phyloP scores from a whole-genome alignment of 192 early-diverging fungal genomes.

The Mortierella alpina region DNA sequence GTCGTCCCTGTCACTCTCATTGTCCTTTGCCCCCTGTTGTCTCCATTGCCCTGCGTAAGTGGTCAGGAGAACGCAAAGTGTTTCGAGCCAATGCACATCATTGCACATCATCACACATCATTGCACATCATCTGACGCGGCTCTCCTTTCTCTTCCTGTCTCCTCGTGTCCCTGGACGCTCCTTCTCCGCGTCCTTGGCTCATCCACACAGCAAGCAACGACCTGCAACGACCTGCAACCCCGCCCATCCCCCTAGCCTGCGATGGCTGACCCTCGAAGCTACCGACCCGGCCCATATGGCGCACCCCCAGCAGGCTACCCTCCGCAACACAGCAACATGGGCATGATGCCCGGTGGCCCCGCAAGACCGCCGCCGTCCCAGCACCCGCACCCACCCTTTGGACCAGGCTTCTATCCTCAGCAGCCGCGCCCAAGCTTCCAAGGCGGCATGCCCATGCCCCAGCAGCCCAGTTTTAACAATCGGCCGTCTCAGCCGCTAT shows the following conservation, averaged over 20 bases:
- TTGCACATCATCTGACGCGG: too few species aligned
- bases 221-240: background rate
- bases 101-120: too few species aligned
- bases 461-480: slow-evolving; percentile 28
- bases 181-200: background rate
- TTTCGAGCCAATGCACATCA: too few species aligned
- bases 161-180: background rate
- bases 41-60: too few species aligned
- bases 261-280: slow-evolving; percentile 34
- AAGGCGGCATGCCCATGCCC: slow-evolving; percentile 22
- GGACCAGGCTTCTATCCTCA: slow-evolving; percentile 17
- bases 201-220: background rate
- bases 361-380: slow-evolving; percentile 11
- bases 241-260: background rate
- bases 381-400: slow-evolving; percentile 21
- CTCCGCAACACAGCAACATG: slow-evolving; percentile 17
- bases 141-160: background rate
- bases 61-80: too few species aligned
- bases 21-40: too few species aligned
- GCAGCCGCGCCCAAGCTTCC: slow-evolving; percentile 13
- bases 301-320: slow-evolving; percentile 12
- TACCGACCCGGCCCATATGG: slow-evolving; percentile 18
- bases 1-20: too few species aligned
- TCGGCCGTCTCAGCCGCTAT: background rate
- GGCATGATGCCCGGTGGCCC: slow-evolving; percentile 15